Base-by-base conservation (phyloP, 2,329 filamentous ascomycete genomes). In the Xylariomycetidae sp. region DNA sequence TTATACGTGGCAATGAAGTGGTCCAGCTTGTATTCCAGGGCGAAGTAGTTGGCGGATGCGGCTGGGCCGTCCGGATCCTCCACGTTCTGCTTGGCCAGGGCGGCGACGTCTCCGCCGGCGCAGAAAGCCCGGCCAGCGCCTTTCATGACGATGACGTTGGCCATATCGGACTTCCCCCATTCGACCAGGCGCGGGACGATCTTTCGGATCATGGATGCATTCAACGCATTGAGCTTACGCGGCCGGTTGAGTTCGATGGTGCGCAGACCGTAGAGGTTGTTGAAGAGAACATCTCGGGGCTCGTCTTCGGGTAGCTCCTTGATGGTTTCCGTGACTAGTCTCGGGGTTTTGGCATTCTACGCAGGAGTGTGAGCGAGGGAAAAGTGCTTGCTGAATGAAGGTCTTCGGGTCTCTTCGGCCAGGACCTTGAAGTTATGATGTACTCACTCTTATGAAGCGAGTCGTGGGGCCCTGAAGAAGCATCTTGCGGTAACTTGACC, bases 241-340 rank as follows among this genome's bases (percentile, higher is more conserved):
- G 90, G 92, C 38, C 92, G 81, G 68, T 98, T 98, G 48, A 98
- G 83, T 65, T 95, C 84, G 54, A 98, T 81, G 48, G 83, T 88
- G 43, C 92, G 85, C 31, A 96, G 75, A 44, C 92, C 92, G 62
- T 92, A 95, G 50, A 83, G 73, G 56, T 79, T 87, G 61, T 79
- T 79, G 72, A 98, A 98, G 40, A 95, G 70, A 47, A 98, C 92
- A 75, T 98, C 92, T 57, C 94, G 81, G 42, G 81, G 70, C 33
- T 88, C 80, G 61, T 95, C 87, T 38, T 65, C 74, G 16, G 72
- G 69, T 33, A 74, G 67, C 49, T 82, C 73, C 53, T 70, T 75
- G 47, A 69, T 65, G 10, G 49, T 38, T 10, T 51, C 37, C 31
- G 35, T 41, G 22, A 34, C 42, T 18, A 31, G 40, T 25, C n/a